phyloP scores from a whole-genome alignment of 140 eudicot species.

The Cichorium intybus region DNA sequence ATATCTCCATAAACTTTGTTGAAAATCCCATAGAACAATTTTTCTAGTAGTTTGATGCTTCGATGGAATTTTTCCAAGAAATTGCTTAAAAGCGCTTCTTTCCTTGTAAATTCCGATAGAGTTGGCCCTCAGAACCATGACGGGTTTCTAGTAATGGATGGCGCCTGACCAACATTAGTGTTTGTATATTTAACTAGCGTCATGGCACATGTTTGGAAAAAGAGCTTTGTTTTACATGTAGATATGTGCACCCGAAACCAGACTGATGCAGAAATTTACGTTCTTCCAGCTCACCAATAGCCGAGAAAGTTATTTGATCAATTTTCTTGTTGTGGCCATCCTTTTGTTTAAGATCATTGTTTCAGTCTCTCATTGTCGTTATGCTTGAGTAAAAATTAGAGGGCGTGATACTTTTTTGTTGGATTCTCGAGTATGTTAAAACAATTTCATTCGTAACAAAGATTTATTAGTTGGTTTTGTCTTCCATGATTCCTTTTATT shows the following conservation, averaged over 20 bases:
- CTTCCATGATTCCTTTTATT: neutral
- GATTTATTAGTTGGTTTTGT: constrained; percentile 17
- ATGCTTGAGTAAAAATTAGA: constrained; percentile 12
- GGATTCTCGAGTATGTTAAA: constrained; percentile 6
- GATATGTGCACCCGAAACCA: constrained; percentile 72
- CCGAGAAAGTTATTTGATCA: constrained; percentile 57
- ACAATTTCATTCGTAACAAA: constrained; percentile 15
- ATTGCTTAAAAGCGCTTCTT: too few relatives aligned
- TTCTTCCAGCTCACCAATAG: constrained; percentile 38
- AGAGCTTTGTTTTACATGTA: constrained; percentile 78
- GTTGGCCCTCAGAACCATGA: too few relatives aligned
- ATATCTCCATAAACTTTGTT: too few relatives aligned
- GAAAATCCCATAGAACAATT: too few relatives aligned
- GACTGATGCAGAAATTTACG: constrained; percentile 70
- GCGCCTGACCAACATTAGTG: too few relatives aligned
- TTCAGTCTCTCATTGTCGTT: constrained; percentile 68
- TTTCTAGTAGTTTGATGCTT: too few relatives aligned
- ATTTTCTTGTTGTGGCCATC: constrained; percentile 63
- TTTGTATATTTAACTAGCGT: too few relatives aligned
- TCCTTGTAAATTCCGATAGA: too few relatives aligned
- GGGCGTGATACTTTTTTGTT: constrained; percentile 4
- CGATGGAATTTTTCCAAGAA: too few relatives aligned
- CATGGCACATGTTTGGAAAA: constrained; percentile 76
- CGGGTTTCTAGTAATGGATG: too few relatives aligned
- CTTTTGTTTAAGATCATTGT: constrained; percentile 81